Evolutionary conservation across 2,329 filamentous ascomycete genomes (phyloP), one percentile per base, ranked within the genome.

Genomic region (Magnaporthiopsis poae): DNA sequence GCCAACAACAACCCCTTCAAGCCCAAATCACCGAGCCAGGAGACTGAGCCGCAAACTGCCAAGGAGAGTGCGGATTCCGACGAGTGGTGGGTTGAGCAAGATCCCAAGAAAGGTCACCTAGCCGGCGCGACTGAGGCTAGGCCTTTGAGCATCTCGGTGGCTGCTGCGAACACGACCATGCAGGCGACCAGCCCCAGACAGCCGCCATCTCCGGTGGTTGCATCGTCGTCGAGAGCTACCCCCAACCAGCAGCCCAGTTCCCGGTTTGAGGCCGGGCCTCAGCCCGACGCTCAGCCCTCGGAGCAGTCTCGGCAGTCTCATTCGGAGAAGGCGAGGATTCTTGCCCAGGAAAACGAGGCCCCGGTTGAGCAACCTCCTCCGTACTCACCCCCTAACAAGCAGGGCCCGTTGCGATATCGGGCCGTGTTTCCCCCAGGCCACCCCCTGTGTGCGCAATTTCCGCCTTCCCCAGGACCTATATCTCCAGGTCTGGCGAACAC

Each of bases 401-500:
- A 75, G n/a, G 74, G 75, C 35, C 72, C 76, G 2, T 73, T 81
- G 56, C 80, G 83, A 63, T 88, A 87, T 71, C 80, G 80, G 66
- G 84, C 85, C 1, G 80, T 88, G 4, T 82, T 87, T 63, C 84
- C 88, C 8, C 82, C 86, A 0, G 80, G 78, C 2, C 82, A 86
- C 68, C 77, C 78, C 0, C 72, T 81, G 59, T 77, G 77, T 60
- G 71, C 74, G 12, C 79, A 82, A 66, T 82, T 82, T 39, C 82
- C 86, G 1, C 81, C 81, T 1, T 86, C 87, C 5, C 86, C 88
- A 0, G 83, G 83, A 0, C 86, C 86, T 1, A 75, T 85, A 0
- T 89, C 89, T 0, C 87, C 88, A 1, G 87, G 82, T 0, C 77
- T 89, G 59, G 81, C 86, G 56, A 80, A 81, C 18, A 84, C 84